Conservation (phyloP, 805 yeast genomes). For the Myxozyma lipomycoides region DNA sequence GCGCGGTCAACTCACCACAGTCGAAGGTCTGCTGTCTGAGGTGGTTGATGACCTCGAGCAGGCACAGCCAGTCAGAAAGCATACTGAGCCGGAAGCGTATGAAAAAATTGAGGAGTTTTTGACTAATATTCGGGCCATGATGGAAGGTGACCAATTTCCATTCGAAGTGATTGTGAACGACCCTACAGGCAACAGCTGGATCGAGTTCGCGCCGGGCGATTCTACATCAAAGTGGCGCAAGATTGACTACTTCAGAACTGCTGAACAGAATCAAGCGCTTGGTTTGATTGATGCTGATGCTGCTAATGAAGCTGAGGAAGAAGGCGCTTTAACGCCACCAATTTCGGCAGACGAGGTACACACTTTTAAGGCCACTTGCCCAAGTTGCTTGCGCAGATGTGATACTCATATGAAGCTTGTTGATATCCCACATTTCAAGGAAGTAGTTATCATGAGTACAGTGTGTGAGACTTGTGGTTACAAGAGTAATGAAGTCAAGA, state of each 20-base stretch:
- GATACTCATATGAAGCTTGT: constrained; percentile 96
- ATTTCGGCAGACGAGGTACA: constrained; percentile 92
- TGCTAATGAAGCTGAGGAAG: constrained; percentile 41
- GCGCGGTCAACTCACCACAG: constrained; percentile 86
- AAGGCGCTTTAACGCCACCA: constrained; percentile 30
- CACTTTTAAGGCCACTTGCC: constrained; percentile 87
- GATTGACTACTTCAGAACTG: constrained; percentile 74
- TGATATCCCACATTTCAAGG: constrained; percentile 96
- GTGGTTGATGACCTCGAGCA: constrained; percentile 74
- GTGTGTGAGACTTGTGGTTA: constrained; percentile 90
- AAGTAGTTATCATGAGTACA: constrained; percentile 94
- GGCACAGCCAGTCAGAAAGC: constrained; percentile 78
- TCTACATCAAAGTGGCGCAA: constrained; percentile 87
- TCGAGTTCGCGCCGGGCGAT: constrained; percentile 82
- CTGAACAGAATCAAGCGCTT: constrained; percentile 78
- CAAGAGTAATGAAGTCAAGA: constrained; percentile 94
- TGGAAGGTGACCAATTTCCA: constrained; percentile 72
- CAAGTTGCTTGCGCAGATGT: constrained; percentile 77
- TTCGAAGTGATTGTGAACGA: constrained; percentile 78
- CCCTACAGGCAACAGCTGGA: constrained; percentile 97
- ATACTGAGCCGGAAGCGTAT: constrained; percentile 67
- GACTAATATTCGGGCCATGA: constrained; percentile 52
- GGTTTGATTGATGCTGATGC: constrained; percentile 70
- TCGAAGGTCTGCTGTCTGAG: constrained; percentile 82
- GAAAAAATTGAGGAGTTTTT: constrained; percentile 70